Conservation (phyloP, 1,139 yeast genomes). For the Petasospora rhodanensis region DNA sequence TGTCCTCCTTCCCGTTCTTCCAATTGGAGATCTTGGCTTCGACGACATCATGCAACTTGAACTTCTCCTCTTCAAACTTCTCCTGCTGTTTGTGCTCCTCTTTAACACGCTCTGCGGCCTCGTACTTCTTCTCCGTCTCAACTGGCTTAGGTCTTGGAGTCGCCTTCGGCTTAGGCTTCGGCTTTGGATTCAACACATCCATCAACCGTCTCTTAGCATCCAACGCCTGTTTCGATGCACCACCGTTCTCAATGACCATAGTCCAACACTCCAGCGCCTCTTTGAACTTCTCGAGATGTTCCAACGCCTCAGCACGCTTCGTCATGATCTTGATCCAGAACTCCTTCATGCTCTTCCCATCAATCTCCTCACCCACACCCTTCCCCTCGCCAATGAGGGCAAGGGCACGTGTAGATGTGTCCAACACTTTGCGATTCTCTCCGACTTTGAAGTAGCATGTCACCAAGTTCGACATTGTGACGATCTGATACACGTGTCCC, state of each 20-base stretch:
- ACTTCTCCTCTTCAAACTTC: constrained; percentile 50
- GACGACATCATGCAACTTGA: constrained; percentile 56
- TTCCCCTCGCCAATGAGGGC: constrained; percentile 44
- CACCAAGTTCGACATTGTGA: constrained; percentile 75
- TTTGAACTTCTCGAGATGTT: constrained; percentile 64
- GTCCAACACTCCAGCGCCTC: constrained; percentile 62
- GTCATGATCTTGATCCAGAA: constrained; percentile 70
- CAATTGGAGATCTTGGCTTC: constrained; percentile 53
- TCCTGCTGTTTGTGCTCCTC: constrained; percentile 46
- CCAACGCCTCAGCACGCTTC: constrained; percentile 80
- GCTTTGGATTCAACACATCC: constrained; percentile 52
- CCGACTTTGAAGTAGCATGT: constrained; percentile 70
- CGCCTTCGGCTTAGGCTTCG: constrained; percentile 26
- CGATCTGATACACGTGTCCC: constrained; percentile 60
- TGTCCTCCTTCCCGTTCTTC: constrained; percentile 73
- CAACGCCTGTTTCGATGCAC: constrained; percentile 56
- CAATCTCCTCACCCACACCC: constrained; percentile 35
- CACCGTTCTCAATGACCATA: constrained; percentile 61
- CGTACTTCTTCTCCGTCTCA: constrained; percentile 27
- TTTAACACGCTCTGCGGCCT: constrained; percentile 43
- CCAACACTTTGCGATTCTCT: constrained; percentile 58
- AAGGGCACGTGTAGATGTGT: constrained; percentile 55
- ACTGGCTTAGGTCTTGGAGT: too few relatives aligned
- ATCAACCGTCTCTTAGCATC: constrained; percentile 83
- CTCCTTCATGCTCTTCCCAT: constrained; percentile 56